phyloP scores from a whole-genome alignment of 2,329 filamentous ascomycete species.

The Sphaerulina musiva region DNA sequence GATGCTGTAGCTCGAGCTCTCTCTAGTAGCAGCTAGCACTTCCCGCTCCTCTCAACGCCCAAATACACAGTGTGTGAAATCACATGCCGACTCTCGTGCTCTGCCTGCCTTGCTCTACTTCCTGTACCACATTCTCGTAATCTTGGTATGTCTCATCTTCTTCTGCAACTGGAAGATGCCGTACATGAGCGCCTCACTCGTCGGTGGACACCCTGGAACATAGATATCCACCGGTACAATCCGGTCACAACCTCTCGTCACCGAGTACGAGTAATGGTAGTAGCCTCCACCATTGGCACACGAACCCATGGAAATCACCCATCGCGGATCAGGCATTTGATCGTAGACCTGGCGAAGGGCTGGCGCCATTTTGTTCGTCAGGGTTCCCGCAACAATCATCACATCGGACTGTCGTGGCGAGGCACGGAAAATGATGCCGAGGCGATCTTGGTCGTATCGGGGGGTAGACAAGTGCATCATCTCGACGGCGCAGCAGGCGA shows the following conservation, averaged over 20 bases:
- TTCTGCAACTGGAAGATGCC: conserved; percentile 69
- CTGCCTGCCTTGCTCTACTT: conserved; percentile 30
- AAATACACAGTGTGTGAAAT: not conserved
- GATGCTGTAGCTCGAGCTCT: not conserved
- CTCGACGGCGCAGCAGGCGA: conserved; percentile 82
- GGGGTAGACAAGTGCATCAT: conserved; percentile 91
- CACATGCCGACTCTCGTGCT: not conserved
- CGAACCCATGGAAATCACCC: conserved; percentile 78
- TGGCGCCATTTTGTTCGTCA: conserved; percentile 92
- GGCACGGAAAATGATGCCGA: conserved; percentile 85
- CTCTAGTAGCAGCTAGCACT: not conserved
- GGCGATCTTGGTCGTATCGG: conserved; percentile 80
- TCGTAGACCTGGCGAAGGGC: conserved; percentile 84
- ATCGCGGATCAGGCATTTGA: conserved; percentile 85
- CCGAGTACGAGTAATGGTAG: conserved; percentile 76
- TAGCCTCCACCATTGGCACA: conserved; percentile 79
- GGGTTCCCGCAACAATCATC: conserved; percentile 89
- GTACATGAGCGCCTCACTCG: conserved; percentile 48
- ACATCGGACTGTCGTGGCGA: conserved; percentile 83
- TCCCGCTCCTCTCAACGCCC: conserved; percentile 16
- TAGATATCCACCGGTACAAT: conserved; percentile 76
- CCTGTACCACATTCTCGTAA: conserved; percentile 53
- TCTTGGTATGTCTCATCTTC: conserved; percentile 59
- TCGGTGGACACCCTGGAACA: conserved; percentile 63
- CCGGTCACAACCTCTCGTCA: conserved; percentile 67